These are phyloP conservation scores for Fusarium aywerte DNA, from an alignment of 2,329 filamentous ascomycete species.

Conservation along the genomic window DNA sequence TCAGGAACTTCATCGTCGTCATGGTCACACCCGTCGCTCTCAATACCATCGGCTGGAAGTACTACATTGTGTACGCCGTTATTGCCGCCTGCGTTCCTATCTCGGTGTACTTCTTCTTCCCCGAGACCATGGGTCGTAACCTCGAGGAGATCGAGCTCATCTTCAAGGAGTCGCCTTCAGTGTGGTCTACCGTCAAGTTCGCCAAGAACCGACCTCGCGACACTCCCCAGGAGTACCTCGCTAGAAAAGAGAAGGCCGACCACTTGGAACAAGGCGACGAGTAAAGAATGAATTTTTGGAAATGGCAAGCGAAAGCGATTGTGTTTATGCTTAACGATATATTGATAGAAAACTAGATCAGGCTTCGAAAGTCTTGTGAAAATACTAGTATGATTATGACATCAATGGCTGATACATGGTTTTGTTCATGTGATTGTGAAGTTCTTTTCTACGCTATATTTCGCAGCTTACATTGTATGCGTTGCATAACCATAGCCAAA, in stretches of 20 bases:
- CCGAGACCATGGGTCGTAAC: conserved; percentile 51
- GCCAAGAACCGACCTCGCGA: conserved; percentile 28
- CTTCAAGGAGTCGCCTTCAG: conserved; percentile 38
- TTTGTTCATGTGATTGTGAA: background rate
- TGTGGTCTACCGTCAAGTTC: conserved; percentile 33
- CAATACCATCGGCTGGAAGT: conserved; percentile 65
- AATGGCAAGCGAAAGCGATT: conserved; percentile 16
- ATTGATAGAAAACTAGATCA: conserved; percentile 13
- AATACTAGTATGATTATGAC: conserved; percentile 33
- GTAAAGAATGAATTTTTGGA: background rate
- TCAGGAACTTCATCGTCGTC: conserved; percentile 59
- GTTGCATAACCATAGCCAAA: background rate
- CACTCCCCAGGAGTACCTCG: conserved; percentile 26
- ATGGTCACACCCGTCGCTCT: conserved; percentile 73
- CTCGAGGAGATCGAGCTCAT: conserved; percentile 48
- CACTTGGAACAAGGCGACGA: conserved; percentile 21
- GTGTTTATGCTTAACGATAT: conserved; percentile 7
- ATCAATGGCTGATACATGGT: background rate
- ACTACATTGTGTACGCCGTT: conserved; percentile 57
- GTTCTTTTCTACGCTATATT: no score
- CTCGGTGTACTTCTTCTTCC: conserved; percentile 52
- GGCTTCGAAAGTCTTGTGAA: background rate
- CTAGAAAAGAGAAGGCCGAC: conserved; percentile 24
- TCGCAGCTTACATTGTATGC: no score
- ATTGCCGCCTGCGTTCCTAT: conserved; percentile 58